phyloP scores from a whole-genome alignment of 495 filamentous ascomycete genomes.

The Talaromyces thailandensis region DNA sequence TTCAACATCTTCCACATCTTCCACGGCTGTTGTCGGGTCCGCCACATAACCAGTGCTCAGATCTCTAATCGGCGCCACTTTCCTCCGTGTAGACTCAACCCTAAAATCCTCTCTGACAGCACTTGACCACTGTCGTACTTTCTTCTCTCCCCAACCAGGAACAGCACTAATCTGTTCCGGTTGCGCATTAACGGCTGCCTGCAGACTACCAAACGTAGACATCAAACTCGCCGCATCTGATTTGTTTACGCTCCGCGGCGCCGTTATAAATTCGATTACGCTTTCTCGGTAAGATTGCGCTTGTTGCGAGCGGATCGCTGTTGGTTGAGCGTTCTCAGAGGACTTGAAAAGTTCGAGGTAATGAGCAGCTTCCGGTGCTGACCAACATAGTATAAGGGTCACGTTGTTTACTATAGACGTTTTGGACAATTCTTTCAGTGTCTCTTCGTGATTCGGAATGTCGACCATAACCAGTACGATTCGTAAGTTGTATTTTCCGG shows the following conservation, averaged over 20 bases:
- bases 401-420: constrained; percentile 86
- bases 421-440: constrained; percentile 74
- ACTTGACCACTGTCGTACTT: constrained; percentile 74
- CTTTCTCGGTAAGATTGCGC: constrained; percentile 75
- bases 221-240: constrained; percentile 84
- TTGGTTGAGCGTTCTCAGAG: constrained; percentile 76
- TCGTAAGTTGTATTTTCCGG: constrained; percentile 73
- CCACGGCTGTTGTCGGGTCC: constrained; percentile 26
- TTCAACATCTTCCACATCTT: constrained; percentile 21
- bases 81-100: constrained; percentile 56
- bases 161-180: constrained; percentile 76
- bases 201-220: constrained; percentile 76
- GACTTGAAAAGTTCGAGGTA: constrained; percentile 93
- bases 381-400: constrained; percentile 89
- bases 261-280: constrained; percentile 88
- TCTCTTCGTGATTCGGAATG: constrained; percentile 76
- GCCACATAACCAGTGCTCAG: constrained; percentile 12
- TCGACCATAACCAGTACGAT: constrained; percentile 87
- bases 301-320: constrained; percentile 73
- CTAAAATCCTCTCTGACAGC: constrained; percentile 79
- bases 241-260: constrained; percentile 84
- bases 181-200: constrained; percentile 76
- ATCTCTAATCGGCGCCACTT: constrained; percentile 22
- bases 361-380: constrained; percentile 79
- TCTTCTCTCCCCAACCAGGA: constrained; percentile 90